A percentile compares a stretch with the other conserved stretches of the same genome.
Conservation (phyloP, 2,329 filamentous ascomycete species). For the Pseudomassariella vexata region DNA sequence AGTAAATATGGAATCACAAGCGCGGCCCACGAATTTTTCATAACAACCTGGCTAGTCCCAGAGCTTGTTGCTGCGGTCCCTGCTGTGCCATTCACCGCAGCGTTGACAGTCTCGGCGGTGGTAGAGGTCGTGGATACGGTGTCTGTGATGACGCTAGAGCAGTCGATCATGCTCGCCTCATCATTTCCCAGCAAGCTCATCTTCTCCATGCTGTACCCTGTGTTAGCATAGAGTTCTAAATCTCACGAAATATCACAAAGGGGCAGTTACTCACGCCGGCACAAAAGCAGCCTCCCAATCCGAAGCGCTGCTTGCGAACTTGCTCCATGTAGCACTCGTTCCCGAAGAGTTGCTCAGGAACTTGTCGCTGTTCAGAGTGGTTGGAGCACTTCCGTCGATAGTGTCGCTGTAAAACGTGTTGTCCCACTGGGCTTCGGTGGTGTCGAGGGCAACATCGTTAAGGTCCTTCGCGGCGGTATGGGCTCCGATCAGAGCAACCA, state of each 20-base stretch:
- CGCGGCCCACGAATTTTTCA: too few relatives aligned
- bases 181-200: constrained; percentile 18
- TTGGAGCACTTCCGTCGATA: constrained; percentile 12
- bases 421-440: constrained; percentile 15
- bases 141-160: constrained; percentile 19
- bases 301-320: constrained; percentile 13
- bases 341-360: constrained; percentile 16
- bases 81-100: too few relatives aligned
- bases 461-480: constrained; percentile 20
- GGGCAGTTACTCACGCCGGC: constrained; percentile 17
- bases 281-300: constrained; percentile 19
- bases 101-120: too few relatives aligned
- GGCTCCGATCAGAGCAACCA: constrained; percentile 20
- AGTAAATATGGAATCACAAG: too few relatives aligned
- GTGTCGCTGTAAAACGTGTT: constrained; percentile 21
- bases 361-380: constrained; percentile 18
- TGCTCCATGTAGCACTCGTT: constrained; percentile 16
- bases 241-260: not conserved
- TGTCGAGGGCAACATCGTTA: constrained; percentile 16
- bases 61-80: too few relatives aligned
- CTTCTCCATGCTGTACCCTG: constrained; percentile 19
- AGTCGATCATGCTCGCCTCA: constrained; percentile 15
- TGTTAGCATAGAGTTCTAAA: not conserved
- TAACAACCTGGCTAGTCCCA: too few relatives aligned
- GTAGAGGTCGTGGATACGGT: too few relatives aligned